Evolutionary conservation across 148 eudicot species (phyloP), one percentile per base, ranked within the genome.

Genomic region (Rhododendron ovatum): DNA sequence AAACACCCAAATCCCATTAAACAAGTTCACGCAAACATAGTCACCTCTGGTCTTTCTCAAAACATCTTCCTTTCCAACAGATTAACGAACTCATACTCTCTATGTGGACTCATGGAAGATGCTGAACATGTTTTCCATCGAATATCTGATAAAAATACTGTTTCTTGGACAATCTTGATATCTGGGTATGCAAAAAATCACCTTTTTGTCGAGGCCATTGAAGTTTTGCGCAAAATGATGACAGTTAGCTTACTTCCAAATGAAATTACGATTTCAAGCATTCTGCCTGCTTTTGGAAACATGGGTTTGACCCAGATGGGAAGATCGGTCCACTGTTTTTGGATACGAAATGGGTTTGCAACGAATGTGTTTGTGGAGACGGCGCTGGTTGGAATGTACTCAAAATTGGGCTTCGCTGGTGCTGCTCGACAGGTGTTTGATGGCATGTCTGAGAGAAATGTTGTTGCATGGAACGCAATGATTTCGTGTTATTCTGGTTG

Each of bases 381-480:
- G 15, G 88, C 90, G 67, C 82, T 91, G 53, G 87, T 93, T 87
- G 83, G 87, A 82, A 88, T 92, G 94, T 93, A 92, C 81, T 90
- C 87, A 1, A 88, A 79, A 80, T 87, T 92, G 78, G 90, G 94
- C 74, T 85, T 67, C 11, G 57, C 81, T 83, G 22, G 24, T 83
- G 43, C 63, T 91, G 95, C 95, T 10, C 88, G 80, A 43, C 26
- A 55, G 1, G 35, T 93, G 92, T 93, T 93, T 55, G 94, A 92
- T 83, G 50, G 86, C 82, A 93, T 93, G 93, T 83, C 89, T 26
- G 86, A 78, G 82, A 90, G 91, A 74, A 93, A 89, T 85, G 35
- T 81, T 82, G 92, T 91, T 41, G 91, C 95, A 22, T 93, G 95
- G 95, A 92, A 93, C 88, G 90, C 89, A 7, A 87, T 93, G 13